Conservation (phyloP, 2,329 filamentous ascomycete species). For the Talaromyces sp. region DNA sequence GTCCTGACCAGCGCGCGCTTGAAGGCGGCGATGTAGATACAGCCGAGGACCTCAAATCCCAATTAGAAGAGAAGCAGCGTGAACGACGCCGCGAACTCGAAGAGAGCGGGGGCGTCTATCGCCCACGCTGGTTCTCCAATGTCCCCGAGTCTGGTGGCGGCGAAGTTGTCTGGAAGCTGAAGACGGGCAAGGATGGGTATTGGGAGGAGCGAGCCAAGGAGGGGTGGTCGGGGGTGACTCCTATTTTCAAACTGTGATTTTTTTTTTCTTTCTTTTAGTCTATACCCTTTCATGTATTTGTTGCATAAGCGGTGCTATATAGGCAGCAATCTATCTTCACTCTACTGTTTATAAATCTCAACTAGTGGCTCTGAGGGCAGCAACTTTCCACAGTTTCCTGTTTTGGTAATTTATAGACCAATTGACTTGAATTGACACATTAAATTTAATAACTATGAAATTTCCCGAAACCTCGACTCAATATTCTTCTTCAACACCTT, state of each 20-base stretch:
- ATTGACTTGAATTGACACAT: neutral
- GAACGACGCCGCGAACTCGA: conserved; percentile 70
- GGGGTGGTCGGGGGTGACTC: conserved; percentile 57
- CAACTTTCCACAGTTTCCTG: too few relatives aligned
- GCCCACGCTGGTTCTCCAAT: conserved; percentile 78
- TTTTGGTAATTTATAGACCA: too few relatives aligned
- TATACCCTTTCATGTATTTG: neutral
- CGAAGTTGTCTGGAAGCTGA: conserved; percentile 62
- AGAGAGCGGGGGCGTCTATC: conserved; percentile 64
- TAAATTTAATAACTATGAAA: neutral
- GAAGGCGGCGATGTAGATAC: conserved; percentile 77
- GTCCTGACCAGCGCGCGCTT: conserved; percentile 81
- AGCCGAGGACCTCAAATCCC: conserved; percentile 77
- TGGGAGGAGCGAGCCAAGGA: conserved; percentile 78
- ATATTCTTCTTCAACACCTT: neutral
- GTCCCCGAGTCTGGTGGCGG: conserved; percentile 41
- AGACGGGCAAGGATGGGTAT: conserved; percentile 78
- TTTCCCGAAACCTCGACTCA: neutral
- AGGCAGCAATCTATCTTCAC: neutral
- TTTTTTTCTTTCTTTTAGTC: neutral
- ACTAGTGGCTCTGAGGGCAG: too few relatives aligned
- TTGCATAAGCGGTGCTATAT: neutral
- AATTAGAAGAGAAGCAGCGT: conserved; percentile 81
- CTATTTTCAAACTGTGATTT: conserved; percentile 46
- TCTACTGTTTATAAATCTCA: neutral